Evolutionary conservation across 2,329 filamentous ascomycete genomes (phyloP).

Genomic region (Exophiala dermatitidis): DNA sequence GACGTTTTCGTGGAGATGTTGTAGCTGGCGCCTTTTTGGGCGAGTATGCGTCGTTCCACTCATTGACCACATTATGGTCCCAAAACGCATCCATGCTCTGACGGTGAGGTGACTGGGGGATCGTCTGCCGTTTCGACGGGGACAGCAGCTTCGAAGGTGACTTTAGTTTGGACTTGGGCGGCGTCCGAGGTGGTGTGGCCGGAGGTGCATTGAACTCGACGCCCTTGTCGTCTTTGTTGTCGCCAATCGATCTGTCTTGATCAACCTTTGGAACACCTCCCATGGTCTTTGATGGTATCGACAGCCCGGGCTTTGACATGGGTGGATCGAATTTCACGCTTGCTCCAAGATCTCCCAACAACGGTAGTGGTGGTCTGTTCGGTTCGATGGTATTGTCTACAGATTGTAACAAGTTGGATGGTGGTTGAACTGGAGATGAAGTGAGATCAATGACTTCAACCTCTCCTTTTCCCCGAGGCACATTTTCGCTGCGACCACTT

Average conservation of each 20-base stretch:
- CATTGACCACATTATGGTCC: slow-evolving; percentile 45
- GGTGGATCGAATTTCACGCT: slow-evolving; percentile 12
- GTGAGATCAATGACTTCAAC: slow-evolving; percentile 25
- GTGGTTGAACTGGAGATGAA: slow-evolving; percentile 14
- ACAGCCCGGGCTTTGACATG: slow-evolving; percentile 5
- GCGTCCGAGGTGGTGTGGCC: slow-evolving; percentile 32
- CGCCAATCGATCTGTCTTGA: neutral
- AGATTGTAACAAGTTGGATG: neutral
- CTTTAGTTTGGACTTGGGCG: slow-evolving; percentile 20
- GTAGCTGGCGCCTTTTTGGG: slow-evolving; percentile 38
- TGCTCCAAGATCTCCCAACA: slow-evolving; percentile 12
- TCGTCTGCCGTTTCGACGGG: slow-evolving; percentile 41
- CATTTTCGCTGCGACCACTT: slow-evolving; percentile 2
- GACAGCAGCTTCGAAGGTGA: slow-evolving; percentile 35
- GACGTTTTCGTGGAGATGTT: slow-evolving; percentile 21
- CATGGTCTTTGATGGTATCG: slow-evolving; percentile 8
- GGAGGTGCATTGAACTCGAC: slow-evolving; percentile 12
- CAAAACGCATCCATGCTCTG: slow-evolving; percentile 50
- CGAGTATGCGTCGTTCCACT: slow-evolving; percentile 50
- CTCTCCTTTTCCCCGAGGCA: slow-evolving; percentile 9
- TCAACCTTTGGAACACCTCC: neutral
- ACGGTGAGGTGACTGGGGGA: slow-evolving; percentile 46
- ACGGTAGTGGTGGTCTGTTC: neutral
- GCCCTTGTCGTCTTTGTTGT: neutral
- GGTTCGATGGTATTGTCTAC: neutral